Base-by-base conservation (phyloP, 495 filamentous ascomycete species). In the Neurospora sp. region DNA sequence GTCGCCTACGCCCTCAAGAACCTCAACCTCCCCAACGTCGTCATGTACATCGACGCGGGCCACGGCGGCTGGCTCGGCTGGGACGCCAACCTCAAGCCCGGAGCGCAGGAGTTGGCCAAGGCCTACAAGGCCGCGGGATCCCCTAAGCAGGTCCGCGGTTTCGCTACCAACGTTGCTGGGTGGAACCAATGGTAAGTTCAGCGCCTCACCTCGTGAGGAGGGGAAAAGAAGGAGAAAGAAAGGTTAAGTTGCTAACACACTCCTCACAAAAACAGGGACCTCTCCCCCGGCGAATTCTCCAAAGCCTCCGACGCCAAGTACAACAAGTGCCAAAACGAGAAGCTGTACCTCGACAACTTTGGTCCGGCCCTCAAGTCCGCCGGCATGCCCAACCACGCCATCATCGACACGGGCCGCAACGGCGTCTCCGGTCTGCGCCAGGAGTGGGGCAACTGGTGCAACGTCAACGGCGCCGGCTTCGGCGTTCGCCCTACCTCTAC, bases 11-110 rank as follows among this genome's bases (percentile, higher is more conserved):
- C 93, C 5, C 79, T 94, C 74, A 86, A 86, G 75, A 81, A 87
- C 73, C 85, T 94, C 75, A 90, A 92, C 83, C 85, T 94, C 14
- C 87, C 88, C 75, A 94, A 94, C 82, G 92, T 94, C 72, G 81
- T 90, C 75, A 93, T 93, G 92, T 94, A 96, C 81, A 75, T 96
- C 69, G 93, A 96, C 78, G 92, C 91, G 71, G 92, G 91, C 80
- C 90, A 92, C 84, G 90, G 86, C 71, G 92, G 93, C 75, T 96
- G 92, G 92, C 86, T 94, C 72, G 92, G 93, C 75, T 96, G 93
- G 93, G 82, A 89, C 65, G 91, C 88, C 72, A 94, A 96, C 84
- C 86, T 94, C 74, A 78, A 85, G 74, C 90, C 91, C 70, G 92
- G 90, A 27, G 92, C 92, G 22, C 79, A 88, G 77, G 86, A 92